Base-by-base conservation (phyloP, 352 stramenopile genomes). In the Phytophthora tubulina region DNA sequence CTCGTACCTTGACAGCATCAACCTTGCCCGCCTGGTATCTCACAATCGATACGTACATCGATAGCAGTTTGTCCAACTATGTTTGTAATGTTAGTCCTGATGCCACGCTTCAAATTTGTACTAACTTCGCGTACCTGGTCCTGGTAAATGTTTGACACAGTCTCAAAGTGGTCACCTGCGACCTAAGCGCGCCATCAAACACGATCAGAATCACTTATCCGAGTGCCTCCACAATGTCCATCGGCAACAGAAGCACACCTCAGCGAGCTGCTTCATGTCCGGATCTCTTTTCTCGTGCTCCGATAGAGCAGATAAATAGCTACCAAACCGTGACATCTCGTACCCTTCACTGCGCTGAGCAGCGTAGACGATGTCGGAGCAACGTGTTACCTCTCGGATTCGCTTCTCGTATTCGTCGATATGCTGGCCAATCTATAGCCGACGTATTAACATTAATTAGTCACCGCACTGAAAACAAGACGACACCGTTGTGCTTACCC, bases 1-100 rank as follows among this genome's bases (percentile, higher is more conserved):
- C 21, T 53, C 74, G 33, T 27, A 96, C 89, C 86, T 96, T 96
- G 17, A 96, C 89, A 57, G 89, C 88, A 53, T 90, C 88, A 27
- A 96, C 87, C 65, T 96, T 96, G 6, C 88, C 89, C 10, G 85
- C 82, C 63, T 95, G 88, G 46, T 96, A 96, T 46, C 89, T 82
- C 33, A 96, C 82, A 32, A 94, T 89, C 8, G 89, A 96, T 6
- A 96, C 89, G 46, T 96, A 96, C 83, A 94, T 93, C 7, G 85
- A 85, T 42, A 96, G 68, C 42, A 95, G 66, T 50, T 95, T 92
- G 64, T 96, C 89, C 33, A 96, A 58, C 85, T 95, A 17, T 69
- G 58, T 17, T 31, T 39, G 10, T 8, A 27, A 54, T 27, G 21
- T 67, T 51, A 69, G 38, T 36, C 31, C 54, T 9, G 50, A 36